Conservation (phyloP, 176 grass and related monocot species). For the Themeda triandra region DNA sequence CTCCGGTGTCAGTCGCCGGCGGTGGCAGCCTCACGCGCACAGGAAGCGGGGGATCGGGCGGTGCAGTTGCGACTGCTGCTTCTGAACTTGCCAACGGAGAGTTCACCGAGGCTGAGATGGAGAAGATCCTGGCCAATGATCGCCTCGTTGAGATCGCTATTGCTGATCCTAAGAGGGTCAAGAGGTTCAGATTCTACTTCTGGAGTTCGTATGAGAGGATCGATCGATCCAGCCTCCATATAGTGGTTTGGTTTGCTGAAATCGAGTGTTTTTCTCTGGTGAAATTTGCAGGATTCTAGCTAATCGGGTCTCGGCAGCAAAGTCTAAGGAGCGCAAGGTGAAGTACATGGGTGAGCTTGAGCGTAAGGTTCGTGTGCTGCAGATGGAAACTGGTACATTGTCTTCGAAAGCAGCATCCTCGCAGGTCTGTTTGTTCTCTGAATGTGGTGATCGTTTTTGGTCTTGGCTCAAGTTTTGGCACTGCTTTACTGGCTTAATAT, state of each 20-base stretch:
- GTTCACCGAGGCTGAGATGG: constrained; percentile 67
- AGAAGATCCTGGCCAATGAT: constrained; percentile 72
- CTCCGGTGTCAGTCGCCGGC: neutral
- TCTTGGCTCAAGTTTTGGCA: neutral
- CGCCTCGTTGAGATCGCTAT: constrained; percentile 57
- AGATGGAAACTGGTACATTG: constrained; percentile 63
- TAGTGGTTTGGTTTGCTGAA: neutral
- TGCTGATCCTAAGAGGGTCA: constrained; percentile 80
- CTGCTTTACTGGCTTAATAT: neutral
- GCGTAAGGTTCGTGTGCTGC: constrained; percentile 66
- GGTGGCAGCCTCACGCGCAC: neutral
- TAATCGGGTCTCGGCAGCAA: constrained; percentile 68
- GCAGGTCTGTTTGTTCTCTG: constrained; percentile 54
- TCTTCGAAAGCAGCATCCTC: constrained; percentile 40
- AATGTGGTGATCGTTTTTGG: neutral
- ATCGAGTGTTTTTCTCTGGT: neutral
- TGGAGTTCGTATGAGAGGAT: neutral
- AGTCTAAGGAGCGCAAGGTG: constrained; percentile 88
- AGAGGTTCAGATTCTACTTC: constrained; percentile 52
- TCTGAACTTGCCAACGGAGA: constrained; percentile 45
- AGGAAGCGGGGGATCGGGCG: constrained; percentile 33
- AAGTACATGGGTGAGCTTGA: constrained; percentile 74
- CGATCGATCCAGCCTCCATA: neutral
- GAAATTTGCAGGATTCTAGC: constrained; percentile 64
- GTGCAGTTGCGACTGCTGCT: constrained; percentile 24